Base-by-base conservation (phyloP, 768 basidiomycete genomes). In the Austroboletus festivus region DNA sequence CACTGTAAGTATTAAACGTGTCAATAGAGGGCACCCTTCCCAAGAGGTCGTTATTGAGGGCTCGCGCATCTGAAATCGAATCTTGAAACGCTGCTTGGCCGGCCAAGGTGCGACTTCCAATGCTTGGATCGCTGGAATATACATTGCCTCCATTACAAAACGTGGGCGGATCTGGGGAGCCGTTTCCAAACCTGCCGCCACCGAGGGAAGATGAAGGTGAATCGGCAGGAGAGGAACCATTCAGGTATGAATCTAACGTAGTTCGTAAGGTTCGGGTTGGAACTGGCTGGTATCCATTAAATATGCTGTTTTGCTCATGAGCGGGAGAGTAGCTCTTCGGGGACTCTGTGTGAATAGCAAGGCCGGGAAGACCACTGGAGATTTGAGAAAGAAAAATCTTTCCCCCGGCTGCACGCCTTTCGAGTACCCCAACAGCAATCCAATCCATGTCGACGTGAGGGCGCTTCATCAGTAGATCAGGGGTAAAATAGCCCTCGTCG, bases 401-500 rank as follows among this genome's bases (percentile, higher is more conserved):
- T 38, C 73, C 77, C 68, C 57, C 73, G 4, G 39, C 73, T 60
- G 81, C 73, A 35, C 76, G 76, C 48, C 73, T 72, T 53, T 76
- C 71, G 44, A 88, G 71, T 41, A 78, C 79, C 45, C 76, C 79
- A 8, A 90, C 80, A 41, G 83, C 71, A 43, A 72, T 77, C 85
- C 85, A 91, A 12, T 83, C 78, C 12, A 60, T 58, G 61, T 91
- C 89, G 44, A 86, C 54, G 52, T 79, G 75, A n/a, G 79, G 81
- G 39, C 93, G 82, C 63, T 86, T 90, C 81, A 94, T 85, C 28
- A 89, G 81, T 21, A 97, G 76, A 53, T 90, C 85, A 22, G 83
- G 72, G 9, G 81, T 73, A 61, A 97, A 97, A 68, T 94, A 97
- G 15, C 89, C 88, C 58, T 87, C 88, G 43, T 90, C 83, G 62